Evolutionary conservation across 441 rosid genomes (phyloP).

Genomic region (Adansonia madagascariensis): DNA sequence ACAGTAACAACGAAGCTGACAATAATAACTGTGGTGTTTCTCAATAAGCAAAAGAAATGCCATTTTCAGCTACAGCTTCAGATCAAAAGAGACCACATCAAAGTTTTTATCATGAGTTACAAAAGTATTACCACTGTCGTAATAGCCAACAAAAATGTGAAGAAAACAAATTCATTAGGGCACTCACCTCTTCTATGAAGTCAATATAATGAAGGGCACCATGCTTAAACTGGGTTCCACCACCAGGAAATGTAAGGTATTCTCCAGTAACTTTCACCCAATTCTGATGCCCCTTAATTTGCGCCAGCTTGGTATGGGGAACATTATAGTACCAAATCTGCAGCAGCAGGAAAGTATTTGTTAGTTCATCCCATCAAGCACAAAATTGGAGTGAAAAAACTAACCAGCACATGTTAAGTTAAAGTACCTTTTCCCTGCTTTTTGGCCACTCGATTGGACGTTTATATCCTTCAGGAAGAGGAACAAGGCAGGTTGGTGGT

Average conservation of each 20-base stretch:
- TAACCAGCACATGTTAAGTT: constrained; percentile 7
- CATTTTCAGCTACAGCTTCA: background rate
- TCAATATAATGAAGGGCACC: constrained; percentile 73
- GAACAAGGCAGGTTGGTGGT: constrained; percentile 86
- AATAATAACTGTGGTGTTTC: background rate
- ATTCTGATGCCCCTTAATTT: constrained; percentile 69
- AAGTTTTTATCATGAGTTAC: background rate
- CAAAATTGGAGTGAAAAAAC: background rate
- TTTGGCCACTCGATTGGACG: constrained; percentile 83
- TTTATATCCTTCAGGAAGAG: constrained; percentile 83
- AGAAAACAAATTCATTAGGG: constrained; percentile 22
- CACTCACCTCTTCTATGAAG: constrained; percentile 78
- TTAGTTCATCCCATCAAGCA: constrained; percentile 21
- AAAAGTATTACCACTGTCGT: background rate
- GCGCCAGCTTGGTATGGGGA: constrained; percentile 72
- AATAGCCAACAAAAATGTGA: constrained; percentile 1
- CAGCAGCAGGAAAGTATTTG: constrained; percentile 43
- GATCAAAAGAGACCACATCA: background rate
- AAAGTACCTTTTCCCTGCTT: constrained; percentile 84
- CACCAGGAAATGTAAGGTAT: constrained; percentile 66
- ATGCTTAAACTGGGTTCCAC: constrained; percentile 71
- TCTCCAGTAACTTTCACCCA: constrained; percentile 74
- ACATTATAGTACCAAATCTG: constrained; percentile 68
- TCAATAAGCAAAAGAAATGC: background rate
- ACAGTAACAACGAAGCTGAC: background rate